Conservation (phyloP, 352 stramenopile genomes). For the Phytophthora podocarpi region DNA sequence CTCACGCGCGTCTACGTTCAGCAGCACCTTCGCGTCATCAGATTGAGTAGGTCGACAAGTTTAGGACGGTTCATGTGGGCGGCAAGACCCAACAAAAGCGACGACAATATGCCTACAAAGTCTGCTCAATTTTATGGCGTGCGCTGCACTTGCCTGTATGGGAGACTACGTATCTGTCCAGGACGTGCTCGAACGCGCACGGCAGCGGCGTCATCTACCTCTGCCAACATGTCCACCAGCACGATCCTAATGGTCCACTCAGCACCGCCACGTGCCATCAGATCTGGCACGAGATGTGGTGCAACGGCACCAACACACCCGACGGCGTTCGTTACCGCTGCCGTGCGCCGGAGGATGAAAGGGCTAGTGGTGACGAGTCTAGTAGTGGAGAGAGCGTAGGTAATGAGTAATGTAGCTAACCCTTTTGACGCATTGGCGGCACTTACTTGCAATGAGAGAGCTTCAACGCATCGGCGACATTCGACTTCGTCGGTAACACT, state of each 20-base stretch:
- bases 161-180: background rate
- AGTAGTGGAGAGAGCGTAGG: too few species aligned
- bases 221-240: background rate
- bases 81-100: background rate
- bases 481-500: too few species aligned
- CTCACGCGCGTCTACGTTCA: background rate
- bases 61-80: background rate
- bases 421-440: too few species aligned
- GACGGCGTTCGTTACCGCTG: background rate
- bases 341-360: too few species aligned
- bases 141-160: background rate
- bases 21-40: too few species aligned
- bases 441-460: too few species aligned
- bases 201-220: background rate
- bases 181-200: background rate
- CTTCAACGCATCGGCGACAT: background rate
- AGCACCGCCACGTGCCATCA: conserved; percentile 3
- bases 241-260: background rate
- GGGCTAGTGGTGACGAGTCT: too few species aligned
- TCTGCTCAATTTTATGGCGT: background rate
- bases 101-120: background rate
- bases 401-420: too few species aligned
- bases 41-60: background rate
- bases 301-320: background rate
- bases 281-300: conserved; percentile 14